Percentiles rank a stretch among this genome's conserved stretches.
Conservation (phyloP, 768 basidiomycete species). For the Boletus reticuloceps region DNA sequence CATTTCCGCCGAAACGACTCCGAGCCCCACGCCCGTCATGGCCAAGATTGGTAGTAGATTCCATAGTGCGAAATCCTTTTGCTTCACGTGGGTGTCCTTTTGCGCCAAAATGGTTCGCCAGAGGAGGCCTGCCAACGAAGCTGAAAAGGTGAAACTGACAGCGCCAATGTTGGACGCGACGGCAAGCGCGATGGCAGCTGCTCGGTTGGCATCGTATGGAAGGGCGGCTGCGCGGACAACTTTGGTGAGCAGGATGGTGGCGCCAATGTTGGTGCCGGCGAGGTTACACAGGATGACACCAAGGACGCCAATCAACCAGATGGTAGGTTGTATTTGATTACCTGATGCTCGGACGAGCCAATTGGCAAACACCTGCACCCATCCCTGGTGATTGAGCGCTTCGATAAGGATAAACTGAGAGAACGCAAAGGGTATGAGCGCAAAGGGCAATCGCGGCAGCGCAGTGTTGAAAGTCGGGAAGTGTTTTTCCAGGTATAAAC, state of each 20-base stretch:
- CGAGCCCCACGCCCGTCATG: conserved; percentile 66
- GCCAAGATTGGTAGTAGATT: conserved; percentile 63
- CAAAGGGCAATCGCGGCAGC: conserved; percentile 72
- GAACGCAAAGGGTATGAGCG: conserved; percentile 91
- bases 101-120: conserved; percentile 76
- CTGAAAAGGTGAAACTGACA: conserved; percentile 85
- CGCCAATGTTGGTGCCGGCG: conserved; percentile 88
- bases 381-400: conserved; percentile 75
- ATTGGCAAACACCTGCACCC: conserved; percentile 78
- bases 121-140: conserved; percentile 84
- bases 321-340: conserved; percentile 44
- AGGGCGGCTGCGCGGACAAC: conserved; percentile 53
- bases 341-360: conserved; percentile 56
- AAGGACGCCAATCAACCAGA: conserved; percentile 69
- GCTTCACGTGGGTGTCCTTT: conserved; percentile 64
- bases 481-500: conserved; percentile 17
- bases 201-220: conserved; percentile 39
- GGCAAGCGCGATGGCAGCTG: conserved; percentile 72
- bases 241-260: conserved; percentile 85
- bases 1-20: conserved; percentile 77
- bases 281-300: conserved; percentile 77
- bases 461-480: conserved; percentile 76
- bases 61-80: conserved; percentile 67
- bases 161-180: conserved; percentile 90
- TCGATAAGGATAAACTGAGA: conserved; percentile 95